A percentile compares a stretch with the other conserved stretches of the same genome.
Evolutionary conservation across 1,284 basidiomycete genomes (phyloP).

Genomic region (Caloboletus inedulis): DNA sequence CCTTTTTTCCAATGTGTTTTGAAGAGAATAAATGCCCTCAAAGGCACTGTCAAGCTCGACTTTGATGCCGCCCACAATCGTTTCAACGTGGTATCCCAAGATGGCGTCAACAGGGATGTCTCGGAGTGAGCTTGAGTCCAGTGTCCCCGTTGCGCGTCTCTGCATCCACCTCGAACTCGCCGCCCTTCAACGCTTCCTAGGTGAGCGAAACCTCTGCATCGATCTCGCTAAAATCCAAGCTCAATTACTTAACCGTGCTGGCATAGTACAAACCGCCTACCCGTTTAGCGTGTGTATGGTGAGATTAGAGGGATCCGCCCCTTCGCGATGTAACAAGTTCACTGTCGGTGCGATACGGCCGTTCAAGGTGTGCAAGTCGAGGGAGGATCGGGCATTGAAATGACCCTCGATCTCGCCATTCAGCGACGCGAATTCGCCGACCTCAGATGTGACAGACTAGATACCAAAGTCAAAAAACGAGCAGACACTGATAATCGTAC

Average conservation of each 20-base stretch:
- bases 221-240: constrained; percentile 29
- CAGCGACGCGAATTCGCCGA: constrained; percentile 30
- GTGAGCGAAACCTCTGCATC: constrained; percentile 30
- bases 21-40: constrained; percentile 43
- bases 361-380: constrained; percentile 40
- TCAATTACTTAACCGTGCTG: constrained; percentile 4
- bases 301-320: constrained; percentile 23
- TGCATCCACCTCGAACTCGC: constrained; percentile 37
- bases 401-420: constrained; percentile 42
- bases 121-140: constrained; percentile 31
- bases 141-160: constrained; percentile 32
- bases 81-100: constrained; percentile 34
- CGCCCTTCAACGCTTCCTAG: constrained; percentile 26
- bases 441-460: constrained; percentile 37
- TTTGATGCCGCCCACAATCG: constrained; percentile 32
- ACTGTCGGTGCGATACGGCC: constrained; percentile 37
- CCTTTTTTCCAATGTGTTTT: constrained; percentile 26
- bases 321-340: constrained; percentile 33
- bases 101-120: constrained; percentile 40
- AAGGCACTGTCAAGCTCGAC: constrained; percentile 39
- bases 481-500: neutral
- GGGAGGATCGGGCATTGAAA: constrained; percentile 36
- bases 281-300: constrained; percentile 37
- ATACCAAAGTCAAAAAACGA: constrained; percentile 1
- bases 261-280: constrained; percentile 26